These are phyloP conservation scores for Xylaria nigripes DNA, from an alignment of 495 filamentous ascomycete genomes.

Conservation along the genomic window DNA sequence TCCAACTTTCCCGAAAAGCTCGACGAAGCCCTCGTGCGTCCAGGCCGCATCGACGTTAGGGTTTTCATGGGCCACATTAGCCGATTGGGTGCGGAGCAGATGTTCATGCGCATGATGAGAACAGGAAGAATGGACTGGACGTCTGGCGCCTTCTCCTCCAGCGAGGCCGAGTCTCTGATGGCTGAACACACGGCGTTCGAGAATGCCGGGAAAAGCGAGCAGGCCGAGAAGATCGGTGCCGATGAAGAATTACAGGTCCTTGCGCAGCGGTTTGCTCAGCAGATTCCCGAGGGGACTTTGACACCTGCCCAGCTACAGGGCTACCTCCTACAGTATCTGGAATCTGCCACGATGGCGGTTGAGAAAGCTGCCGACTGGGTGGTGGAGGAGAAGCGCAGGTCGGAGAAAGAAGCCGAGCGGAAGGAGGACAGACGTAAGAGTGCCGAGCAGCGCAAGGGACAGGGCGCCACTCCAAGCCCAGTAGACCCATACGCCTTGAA, in stretches of 20 bases:
- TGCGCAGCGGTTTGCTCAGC: conserved; percentile 39
- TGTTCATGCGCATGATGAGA: conserved; percentile 33
- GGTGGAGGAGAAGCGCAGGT: no score
- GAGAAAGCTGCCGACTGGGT: conserved; percentile 21
- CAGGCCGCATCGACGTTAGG: conserved; percentile 52
- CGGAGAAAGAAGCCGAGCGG: no score
- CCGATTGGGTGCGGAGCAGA: conserved; percentile 16
- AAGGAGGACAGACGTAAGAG: no score
- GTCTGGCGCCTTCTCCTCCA: background rate
- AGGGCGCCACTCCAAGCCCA: no score
- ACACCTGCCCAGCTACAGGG: conserved; percentile 58
- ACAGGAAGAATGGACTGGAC: conserved; percentile 28
- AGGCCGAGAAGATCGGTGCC: conserved; percentile 2
- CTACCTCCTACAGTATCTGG: conserved; percentile 45
- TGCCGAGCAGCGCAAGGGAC: no score
- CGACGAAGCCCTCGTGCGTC: conserved; percentile 51
- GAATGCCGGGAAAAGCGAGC: background rate
- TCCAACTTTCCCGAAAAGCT: conserved; percentile 52
- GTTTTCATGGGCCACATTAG: conserved; percentile 38
- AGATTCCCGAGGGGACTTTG: conserved; percentile 44
- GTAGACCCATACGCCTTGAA: no score
- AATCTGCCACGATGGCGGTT: conserved; percentile 27
- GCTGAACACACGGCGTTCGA: background rate
- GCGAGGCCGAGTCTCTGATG: background rate
- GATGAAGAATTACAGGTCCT: conserved; percentile 30